Evolutionary conservation across 2,329 filamentous ascomycete genomes (phyloP).

Genomic region (Aspergillus pseudonomiae): DNA sequence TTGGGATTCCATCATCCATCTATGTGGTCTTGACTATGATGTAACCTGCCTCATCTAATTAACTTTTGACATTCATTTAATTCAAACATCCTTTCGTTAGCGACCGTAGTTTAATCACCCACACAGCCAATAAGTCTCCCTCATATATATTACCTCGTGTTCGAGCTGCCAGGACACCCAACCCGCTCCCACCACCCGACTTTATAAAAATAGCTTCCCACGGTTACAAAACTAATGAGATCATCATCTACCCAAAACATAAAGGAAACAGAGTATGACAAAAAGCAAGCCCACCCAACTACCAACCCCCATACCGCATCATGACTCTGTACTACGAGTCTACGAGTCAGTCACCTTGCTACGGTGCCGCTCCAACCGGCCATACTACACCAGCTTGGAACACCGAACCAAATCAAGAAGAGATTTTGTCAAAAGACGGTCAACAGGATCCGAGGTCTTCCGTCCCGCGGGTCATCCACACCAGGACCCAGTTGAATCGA

Average conservation of each 20-base stretch:
- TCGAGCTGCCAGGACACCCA: not conserved
- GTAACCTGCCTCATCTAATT: not conserved
- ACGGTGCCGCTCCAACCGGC: not conserved
- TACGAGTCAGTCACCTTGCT: not conserved
- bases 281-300: not conserved
- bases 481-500: no score
- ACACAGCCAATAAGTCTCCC: not conserved
- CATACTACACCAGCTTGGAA: not conserved
- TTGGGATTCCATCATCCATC: not conserved
- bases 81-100: not conserved
- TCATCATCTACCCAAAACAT: not conserved
- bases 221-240: not conserved
- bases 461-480: no score
- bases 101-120: not conserved
- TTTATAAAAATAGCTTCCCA: not conserved
- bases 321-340: not conserved
- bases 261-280: not conserved
- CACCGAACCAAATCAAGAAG: no score
- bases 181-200: not conserved
- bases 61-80: not conserved
- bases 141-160: not conserved
- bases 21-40: slow-evolving; percentile 9
- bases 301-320: not conserved
- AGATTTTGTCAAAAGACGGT: no score
- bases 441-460: no score